Evolutionary conservation across 768 basidiomycete genomes (phyloP), one percentile per base, ranked within the genome.

Genomic region (Hirschioporus abietinus): DNA sequence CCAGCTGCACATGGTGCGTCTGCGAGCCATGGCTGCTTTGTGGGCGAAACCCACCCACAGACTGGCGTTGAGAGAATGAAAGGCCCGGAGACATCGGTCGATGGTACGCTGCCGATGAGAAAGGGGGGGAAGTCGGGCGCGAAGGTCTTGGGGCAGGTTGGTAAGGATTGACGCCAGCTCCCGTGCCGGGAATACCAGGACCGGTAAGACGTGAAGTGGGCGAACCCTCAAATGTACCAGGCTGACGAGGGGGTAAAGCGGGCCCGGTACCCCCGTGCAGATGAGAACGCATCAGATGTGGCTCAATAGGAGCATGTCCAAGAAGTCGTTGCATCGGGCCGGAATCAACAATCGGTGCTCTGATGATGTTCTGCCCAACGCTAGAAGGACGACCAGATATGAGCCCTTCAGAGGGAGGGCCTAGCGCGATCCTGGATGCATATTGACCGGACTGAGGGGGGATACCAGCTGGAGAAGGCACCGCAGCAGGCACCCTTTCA

Each of bases 401-500:
- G 63, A 58, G 67, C 65, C 66, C 15, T 52, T 20, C 42, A 15
- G 42, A 20, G 12, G 35, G 35, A 36, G 35, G 35, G 15, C 35
- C 35, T 36, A 15, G 35, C 7, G 35, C 35, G 35, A 52, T 12
- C 12, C 42, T 20, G 42, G 42, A 52, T 15, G 12, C 3, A 52
- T 5, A 52, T 6, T 15, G 42, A 20, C 5, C 12, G 42, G 12
- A 52, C 12, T 52, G 42, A 52, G 42, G 42, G 42, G 12, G 42
- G 42, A 12, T 20, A 34, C 85, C 87, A 72, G 86, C 89, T 71
- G 89, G 88, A 20, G 84, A 84, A 4, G 85, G 84, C 58, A 81
- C 84, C 66, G 82, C 75, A 63, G 87, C 82, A 5, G 80, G 75
- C 64, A 83, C 81, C 66, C 84, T 82, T 67, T 88, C 86, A 67